These are phyloP conservation scores for Pyricularia grisea DNA, from an alignment of 2,329 filamentous ascomycete genomes.

Conservation along the genomic window DNA sequence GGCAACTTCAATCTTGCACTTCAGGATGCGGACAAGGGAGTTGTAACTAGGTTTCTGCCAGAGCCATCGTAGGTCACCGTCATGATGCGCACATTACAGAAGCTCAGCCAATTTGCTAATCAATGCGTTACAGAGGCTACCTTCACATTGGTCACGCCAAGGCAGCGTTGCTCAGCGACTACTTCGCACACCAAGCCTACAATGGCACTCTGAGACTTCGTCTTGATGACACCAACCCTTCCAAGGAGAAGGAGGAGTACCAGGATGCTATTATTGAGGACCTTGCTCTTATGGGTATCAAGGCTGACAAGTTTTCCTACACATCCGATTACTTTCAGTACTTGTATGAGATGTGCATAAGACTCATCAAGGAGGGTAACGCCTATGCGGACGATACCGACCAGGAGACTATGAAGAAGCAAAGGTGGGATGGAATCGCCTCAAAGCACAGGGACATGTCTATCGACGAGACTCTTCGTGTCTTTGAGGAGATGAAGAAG, in stretches of 20 bases:
- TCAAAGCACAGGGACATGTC: conserved; percentile 71
- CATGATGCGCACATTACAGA: conserved; percentile 6
- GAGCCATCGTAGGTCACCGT: conserved; percentile 66
- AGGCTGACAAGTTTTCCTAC: conserved; percentile 76
- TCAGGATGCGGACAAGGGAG: conserved; percentile 75
- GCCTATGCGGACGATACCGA: conserved; percentile 94
- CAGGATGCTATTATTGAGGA: conserved; percentile 92
- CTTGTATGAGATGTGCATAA: conserved; percentile 76
- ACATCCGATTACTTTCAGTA: conserved; percentile 95
- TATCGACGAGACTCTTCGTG: conserved; percentile 74
- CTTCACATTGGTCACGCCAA: conserved; percentile 95
- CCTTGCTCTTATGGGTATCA: conserved; percentile 82
- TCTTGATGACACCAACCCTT: conserved; percentile 95
- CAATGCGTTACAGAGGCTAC: conserved; percentile 48
- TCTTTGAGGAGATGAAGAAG: conserved; percentile 89
- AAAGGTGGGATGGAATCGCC: conserved; percentile 76
- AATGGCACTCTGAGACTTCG: conserved; percentile 83
- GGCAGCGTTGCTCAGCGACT: conserved; percentile 65
- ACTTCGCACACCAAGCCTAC: conserved; percentile 91
- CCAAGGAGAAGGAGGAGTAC: conserved; percentile 95
- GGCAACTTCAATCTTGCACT: conserved; percentile 85
- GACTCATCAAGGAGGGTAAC: conserved; percentile 76
- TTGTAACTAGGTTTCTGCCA: conserved; percentile 86
- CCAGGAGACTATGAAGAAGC: conserved; percentile 75
- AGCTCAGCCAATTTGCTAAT: conserved; percentile 3